Percentiles rank a stretch among this genome's conserved stretches.
These are phyloP conservation scores for Salix dunnii DNA, from an alignment of 345 rosid genomes.

Conservation along the genomic window DNA sequence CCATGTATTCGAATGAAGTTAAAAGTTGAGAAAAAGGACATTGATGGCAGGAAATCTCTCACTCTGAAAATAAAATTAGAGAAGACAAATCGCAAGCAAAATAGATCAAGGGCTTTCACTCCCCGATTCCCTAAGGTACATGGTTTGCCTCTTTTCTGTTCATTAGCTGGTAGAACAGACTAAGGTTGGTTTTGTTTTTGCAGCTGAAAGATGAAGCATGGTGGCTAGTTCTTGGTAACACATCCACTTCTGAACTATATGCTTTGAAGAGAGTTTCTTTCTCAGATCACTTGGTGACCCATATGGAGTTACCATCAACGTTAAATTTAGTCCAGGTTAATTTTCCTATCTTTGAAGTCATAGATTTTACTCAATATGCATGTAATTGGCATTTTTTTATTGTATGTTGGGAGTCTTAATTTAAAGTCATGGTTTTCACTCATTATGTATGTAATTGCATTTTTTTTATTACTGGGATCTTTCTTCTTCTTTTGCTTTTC, in stretches of 20 bases:
- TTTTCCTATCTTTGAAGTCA: not conserved
- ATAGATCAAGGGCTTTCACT: slow-evolving; percentile 67
- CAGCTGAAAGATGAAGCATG: slow-evolving; percentile 97
- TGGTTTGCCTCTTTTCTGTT: not conserved
- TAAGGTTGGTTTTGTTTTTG: slow-evolving; percentile 17
- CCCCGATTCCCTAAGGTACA: slow-evolving; percentile 92
- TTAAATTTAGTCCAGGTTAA: slow-evolving; percentile 53
- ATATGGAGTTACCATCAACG: slow-evolving; percentile 68
- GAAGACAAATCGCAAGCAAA: slow-evolving; percentile 52
- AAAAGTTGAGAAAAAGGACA: slow-evolving; percentile 54
- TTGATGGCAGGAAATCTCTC: slow-evolving; percentile 33
- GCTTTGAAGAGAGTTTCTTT: slow-evolving; percentile 90
- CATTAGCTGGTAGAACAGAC: not conserved
- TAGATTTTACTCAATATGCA: not conserved
- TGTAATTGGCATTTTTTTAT: not conserved
- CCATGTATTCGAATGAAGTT: slow-evolving; percentile 64
- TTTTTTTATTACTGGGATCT: no score
- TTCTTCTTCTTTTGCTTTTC: no score
- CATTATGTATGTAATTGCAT: no score
- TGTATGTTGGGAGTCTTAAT: not conserved
- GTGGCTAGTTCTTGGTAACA: slow-evolving; percentile 89
- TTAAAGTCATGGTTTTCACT: no score
- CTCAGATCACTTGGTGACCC: slow-evolving; percentile 56
- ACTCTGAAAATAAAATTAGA: slow-evolving; percentile 61
- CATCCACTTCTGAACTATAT: slow-evolving; percentile 60